These are phyloP conservation scores for Pestalotiopsis sp. DNA, from an alignment of 2,329 filamentous ascomycete species.

Conservation along the genomic window DNA sequence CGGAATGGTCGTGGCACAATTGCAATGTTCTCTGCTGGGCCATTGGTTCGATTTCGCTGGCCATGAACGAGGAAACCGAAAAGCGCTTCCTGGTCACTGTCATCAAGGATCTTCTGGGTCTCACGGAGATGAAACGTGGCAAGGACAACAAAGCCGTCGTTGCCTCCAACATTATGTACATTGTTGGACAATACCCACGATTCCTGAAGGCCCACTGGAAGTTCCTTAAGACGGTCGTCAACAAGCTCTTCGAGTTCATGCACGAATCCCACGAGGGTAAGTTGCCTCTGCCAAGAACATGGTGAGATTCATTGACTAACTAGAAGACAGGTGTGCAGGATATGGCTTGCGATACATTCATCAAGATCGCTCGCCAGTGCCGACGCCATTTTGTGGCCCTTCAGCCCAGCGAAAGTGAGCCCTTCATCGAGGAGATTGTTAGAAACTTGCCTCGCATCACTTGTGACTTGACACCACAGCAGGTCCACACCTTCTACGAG, in stretches of 20 bases:
- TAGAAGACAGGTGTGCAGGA: slow-evolving; percentile 78
- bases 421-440: slow-evolving; percentile 98
- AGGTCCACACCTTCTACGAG: slow-evolving; percentile 98
- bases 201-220: slow-evolving; percentile 99
- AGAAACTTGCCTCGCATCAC: slow-evolving; percentile 95
- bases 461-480: slow-evolving; percentile 90
- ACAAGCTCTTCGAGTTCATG: slow-evolving; percentile 99
- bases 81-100: slow-evolving; percentile 98
- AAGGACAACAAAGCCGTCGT: slow-evolving; percentile 99
- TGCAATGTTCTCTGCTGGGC: slow-evolving; percentile 99
- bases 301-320: slow-evolving; percentile 25
- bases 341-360: slow-evolving; percentile 99
- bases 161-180: slow-evolving; percentile 99
- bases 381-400: slow-evolving; percentile 95
- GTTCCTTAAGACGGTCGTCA: slow-evolving; percentile 98
- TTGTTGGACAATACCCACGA: slow-evolving; percentile 96
- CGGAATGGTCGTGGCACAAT: slow-evolving; percentile 99
- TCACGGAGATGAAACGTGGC: slow-evolving; percentile 98
- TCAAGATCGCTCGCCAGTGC: slow-evolving; percentile 99
- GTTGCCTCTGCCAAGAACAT: slow-evolving; percentile 25
- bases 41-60: slow-evolving; percentile 96
- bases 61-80: slow-evolving; percentile 99
- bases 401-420: slow-evolving; percentile 90
- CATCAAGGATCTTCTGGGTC: slow-evolving; percentile 93
- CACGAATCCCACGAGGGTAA: slow-evolving; percentile 96